Percentiles rank a stretch among this genome's conserved stretches.
Evolutionary conservation across 192 early-diverging fungal genomes (phyloP).

Genomic region (Podila horticola): DNA sequence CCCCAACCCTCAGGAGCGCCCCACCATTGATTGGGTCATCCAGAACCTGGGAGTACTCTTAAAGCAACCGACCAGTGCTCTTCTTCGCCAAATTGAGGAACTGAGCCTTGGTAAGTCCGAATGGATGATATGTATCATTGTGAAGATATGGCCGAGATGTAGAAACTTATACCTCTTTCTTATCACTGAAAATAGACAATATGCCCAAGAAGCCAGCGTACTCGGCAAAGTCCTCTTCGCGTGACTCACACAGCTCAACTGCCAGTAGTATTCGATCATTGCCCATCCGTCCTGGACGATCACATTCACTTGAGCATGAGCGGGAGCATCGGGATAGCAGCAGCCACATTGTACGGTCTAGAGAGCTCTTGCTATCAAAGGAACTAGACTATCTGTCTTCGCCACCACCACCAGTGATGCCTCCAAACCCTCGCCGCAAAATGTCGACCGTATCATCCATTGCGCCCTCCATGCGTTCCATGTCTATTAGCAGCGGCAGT

Average conservation of each 20-base stretch:
- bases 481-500: slow-evolving; percentile 45
- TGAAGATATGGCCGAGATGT: neutral
- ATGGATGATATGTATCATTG: neutral
- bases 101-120: slow-evolving; percentile 28
- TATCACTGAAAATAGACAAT: slow-evolving; percentile 21
- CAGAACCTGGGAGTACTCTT: slow-evolving; percentile 30
- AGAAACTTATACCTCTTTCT: neutral
- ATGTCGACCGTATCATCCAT: slow-evolving; percentile 39
- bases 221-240: slow-evolving; percentile 45
- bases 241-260: slow-evolving; percentile 26
- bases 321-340: neutral
- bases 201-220: slow-evolving; percentile 47
- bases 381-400: neutral
- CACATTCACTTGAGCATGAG: slow-evolving; percentile 36
- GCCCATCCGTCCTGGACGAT: slow-evolving; percentile 25
- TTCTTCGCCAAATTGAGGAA: slow-evolving; percentile 33
- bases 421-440: slow-evolving; percentile 33
- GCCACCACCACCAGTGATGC: slow-evolving; percentile 8
- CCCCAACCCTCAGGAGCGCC: slow-evolving; percentile 40
- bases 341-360: neutral
- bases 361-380: neutral
- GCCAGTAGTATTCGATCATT: slow-evolving; percentile 16
- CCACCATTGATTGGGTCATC: slow-evolving; percentile 32
- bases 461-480: slow-evolving; percentile 32
- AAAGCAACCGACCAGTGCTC: slow-evolving; percentile 21